Conservation (phyloP, 2,329 filamentous ascomycete genomes). For the Botrytis squamosa region DNA sequence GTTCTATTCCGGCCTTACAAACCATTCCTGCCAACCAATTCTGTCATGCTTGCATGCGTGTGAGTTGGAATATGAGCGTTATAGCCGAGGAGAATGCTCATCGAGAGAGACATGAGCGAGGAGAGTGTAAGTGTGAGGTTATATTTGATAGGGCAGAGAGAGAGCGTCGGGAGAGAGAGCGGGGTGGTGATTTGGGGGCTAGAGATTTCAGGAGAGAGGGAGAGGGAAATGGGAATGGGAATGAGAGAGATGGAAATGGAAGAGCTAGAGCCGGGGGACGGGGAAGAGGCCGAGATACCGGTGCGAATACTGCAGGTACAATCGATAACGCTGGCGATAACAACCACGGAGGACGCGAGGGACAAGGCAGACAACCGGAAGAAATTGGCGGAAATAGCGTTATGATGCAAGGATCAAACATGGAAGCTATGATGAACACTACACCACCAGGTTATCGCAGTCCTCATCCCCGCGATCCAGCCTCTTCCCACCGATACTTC, state of each 20-base stretch:
- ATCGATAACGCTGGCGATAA: neutral
- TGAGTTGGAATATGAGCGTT: conserved; percentile 37
- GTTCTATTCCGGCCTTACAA: conserved; percentile 33
- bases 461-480: neutral
- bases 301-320: neutral
- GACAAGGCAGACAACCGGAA: neutral
- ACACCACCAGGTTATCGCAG: neutral
- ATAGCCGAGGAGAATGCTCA: conserved; percentile 34
- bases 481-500: neutral
- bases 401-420: neutral
- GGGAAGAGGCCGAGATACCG: neutral
- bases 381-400: neutral
- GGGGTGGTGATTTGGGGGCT: neutral
- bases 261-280: neutral
- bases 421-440: neutral
- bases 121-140: conserved; percentile 33
- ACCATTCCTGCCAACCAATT: conserved; percentile 29
- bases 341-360: neutral
- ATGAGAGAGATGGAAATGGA: neutral
- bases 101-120: conserved; percentile 27
- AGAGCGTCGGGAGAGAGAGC: conserved; percentile 23
- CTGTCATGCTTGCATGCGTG: conserved; percentile 36
- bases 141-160: conserved; percentile 32
- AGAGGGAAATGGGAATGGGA: neutral
- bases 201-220: neutral